Conservation (phyloP, 2,329 filamentous ascomycete species). For the Fusarium bulbicola region DNA sequence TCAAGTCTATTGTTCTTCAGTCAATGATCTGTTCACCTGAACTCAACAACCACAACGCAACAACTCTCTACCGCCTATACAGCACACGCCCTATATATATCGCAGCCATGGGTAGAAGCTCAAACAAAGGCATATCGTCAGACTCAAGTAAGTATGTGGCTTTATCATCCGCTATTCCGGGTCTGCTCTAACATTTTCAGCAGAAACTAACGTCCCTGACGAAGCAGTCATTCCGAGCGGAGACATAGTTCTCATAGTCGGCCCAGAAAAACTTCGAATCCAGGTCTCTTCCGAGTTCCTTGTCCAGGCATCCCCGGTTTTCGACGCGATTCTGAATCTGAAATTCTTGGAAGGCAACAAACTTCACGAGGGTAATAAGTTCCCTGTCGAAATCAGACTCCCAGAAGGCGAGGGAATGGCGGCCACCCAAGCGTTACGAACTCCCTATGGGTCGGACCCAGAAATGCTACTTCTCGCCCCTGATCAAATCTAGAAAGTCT, state of each 20-base stretch:
- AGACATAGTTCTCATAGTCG: neutral
- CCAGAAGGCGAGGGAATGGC: neutral
- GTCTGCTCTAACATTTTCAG: neutral
- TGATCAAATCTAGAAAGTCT: neutral
- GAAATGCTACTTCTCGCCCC: neutral
- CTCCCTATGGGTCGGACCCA: neutral
- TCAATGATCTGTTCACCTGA: no score
- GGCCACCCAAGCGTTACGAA: neutral
- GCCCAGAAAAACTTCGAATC: neutral
- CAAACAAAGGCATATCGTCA: neutral
- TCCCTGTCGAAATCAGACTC: neutral
- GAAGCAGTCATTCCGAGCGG: neutral
- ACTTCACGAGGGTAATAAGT: neutral
- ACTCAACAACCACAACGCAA: no score
- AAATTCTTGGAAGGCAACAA: neutral
- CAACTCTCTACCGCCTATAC: no score
- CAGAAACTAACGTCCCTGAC: neutral
- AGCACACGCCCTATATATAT: no score
- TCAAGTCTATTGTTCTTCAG: no score
- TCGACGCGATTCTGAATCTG: neutral
- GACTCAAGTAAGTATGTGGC: neutral
- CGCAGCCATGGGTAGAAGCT: no score
- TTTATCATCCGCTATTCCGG: neutral
- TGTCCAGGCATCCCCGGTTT: neutral
- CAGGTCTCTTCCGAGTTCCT: neutral